A percentile compares a stretch with the other conserved stretches of the same genome.
Conservation (phyloP, 352 stramenopile species). For the Pythium aphanidermatum region DNA sequence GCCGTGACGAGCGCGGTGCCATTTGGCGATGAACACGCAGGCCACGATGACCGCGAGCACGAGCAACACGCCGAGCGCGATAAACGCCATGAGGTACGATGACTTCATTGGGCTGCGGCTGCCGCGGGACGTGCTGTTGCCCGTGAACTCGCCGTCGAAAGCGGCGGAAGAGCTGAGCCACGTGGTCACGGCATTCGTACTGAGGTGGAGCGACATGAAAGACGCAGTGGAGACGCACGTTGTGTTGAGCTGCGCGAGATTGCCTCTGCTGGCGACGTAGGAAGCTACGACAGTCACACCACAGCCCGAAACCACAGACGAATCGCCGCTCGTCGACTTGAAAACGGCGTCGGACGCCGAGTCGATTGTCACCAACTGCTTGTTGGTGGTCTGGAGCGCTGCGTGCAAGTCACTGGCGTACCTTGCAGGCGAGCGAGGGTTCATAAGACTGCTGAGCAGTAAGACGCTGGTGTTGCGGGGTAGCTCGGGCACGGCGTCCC, state of each 20-base stretch:
- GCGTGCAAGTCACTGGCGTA: constrained; percentile 15
- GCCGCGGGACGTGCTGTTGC: no score
- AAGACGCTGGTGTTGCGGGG: constrained; percentile 17
- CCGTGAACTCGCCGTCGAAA: constrained; percentile 6
- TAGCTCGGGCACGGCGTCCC: constrained; percentile 15
- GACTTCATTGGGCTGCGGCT: no score
- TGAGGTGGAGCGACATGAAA: constrained; percentile 6
- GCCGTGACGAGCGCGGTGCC: constrained; percentile 1
- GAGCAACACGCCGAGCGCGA: constrained; percentile 12
- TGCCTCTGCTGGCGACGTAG: constrained; percentile 10
- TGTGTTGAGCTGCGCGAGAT: constrained; percentile 9
- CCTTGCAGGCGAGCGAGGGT: constrained; percentile 22
- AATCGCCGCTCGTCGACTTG: constrained; percentile 1
- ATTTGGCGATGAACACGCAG: neutral
- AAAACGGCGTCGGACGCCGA: constrained; percentile 19
- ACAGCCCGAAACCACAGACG: no score
- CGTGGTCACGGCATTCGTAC: neutral
- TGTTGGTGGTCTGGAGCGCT: constrained; percentile 16
- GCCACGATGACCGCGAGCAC: neutral
- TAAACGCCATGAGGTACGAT: no score
- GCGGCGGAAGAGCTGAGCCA: neutral
- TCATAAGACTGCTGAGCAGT: constrained; percentile 24
- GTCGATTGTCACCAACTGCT: constrained; percentile 24
- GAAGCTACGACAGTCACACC: constrained; percentile 17
- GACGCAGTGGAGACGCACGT: constrained; percentile 10